Evolutionary conservation across 163 green algal species (phyloP), one percentile per base, ranked within the genome.

Genomic region (Prototheca cutis): DNA sequence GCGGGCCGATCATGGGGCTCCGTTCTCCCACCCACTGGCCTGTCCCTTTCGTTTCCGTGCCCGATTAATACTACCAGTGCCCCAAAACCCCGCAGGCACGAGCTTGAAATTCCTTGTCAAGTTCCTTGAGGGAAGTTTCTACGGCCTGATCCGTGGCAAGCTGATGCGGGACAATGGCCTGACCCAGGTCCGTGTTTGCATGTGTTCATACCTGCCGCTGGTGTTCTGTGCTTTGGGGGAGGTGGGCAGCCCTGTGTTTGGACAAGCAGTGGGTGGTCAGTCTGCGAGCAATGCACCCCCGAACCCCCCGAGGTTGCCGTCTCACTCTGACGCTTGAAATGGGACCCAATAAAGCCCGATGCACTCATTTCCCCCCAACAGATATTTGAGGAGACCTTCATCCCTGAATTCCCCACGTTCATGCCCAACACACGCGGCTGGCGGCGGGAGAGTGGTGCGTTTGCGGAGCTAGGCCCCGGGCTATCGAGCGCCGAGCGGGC

Each of bases 401-500:
- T 77, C 8, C 69, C 69, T 2, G 69, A 77, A 25, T 3, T 17
- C 2, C 40, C 69, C 27, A 67, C 60, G 2, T 77, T 63, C 45
- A 18, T 32, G 40, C 69, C 69, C 31, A 55, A 64, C 32, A 53
- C 34, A 0, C 21, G 7, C 0, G 34, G 40, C 7, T 62, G 61
- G 56, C 55, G 28, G 5, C 8, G 45, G 1, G 59, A 63, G 47
- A 10, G 19, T 2, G 30, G 18, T 17, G 15, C 62, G 6, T 15
- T 48, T 2, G 53, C 29, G 25, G 42, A 65, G n/a, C 55, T 53
- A 33, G 55, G 24, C 54, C 21, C 55, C 27, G 23, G 29, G 24
- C 13, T 27, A n/a, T 18, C 17, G n/a, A 17, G 30, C 21, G 17
- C 7, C 30, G 27, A 32, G 31, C 15, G 25, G 51, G 23, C 28